Evolutionary conservation across 148 eudicot species (phyloP).

Genomic region (Heliosperma pusillum): DNA sequence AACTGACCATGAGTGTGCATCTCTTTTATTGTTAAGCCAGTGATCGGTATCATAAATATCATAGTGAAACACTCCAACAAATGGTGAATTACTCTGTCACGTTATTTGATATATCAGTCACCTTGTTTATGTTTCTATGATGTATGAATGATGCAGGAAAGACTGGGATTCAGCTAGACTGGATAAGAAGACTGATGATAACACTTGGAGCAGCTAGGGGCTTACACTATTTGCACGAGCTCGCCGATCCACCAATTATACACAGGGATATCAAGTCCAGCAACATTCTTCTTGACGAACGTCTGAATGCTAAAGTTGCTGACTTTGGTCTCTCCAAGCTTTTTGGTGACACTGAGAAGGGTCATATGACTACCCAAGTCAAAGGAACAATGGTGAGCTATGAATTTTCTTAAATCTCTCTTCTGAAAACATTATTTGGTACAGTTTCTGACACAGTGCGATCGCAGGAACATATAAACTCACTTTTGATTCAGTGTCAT

Average conservation of each 20-base stretch:
- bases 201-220: constrained; percentile 66
- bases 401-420: neutral
- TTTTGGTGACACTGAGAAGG: constrained; percentile 41
- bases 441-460: no score
- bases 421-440: no score
- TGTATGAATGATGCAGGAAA: constrained; percentile 36
- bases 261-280: constrained; percentile 59
- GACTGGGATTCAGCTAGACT: constrained; percentile 46
- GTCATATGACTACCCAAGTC: constrained; percentile 66
- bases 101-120: neutral
- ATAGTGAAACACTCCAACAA: no score
- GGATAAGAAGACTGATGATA: constrained; percentile 54
- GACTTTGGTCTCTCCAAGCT: constrained; percentile 66
- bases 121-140: neutral
- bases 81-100: neutral
- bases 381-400: constrained; percentile 71
- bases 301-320: constrained; percentile 63
- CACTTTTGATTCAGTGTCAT: no score
- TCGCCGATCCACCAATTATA: constrained; percentile 71
- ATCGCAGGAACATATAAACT: no score
- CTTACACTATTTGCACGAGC: constrained; percentile 58
- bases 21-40: neutral
- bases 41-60: no score
- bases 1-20: neutral
- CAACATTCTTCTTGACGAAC: constrained; percentile 57